Evolutionary conservation across 1,284 basidiomycete genomes (phyloP).

Genomic region (Rugosomyces carneus): DNA sequence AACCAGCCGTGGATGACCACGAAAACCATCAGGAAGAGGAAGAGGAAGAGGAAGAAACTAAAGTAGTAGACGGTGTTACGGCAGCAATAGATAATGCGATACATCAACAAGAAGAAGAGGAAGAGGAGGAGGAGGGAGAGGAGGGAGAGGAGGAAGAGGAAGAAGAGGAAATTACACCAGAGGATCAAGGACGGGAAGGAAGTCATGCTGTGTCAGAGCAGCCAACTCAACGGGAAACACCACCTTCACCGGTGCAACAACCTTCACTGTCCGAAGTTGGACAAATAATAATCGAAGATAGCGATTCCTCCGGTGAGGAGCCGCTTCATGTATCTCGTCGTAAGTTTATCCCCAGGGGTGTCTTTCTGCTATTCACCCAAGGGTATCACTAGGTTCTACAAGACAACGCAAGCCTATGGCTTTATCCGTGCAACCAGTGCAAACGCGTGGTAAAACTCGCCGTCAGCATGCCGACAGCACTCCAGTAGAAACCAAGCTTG

Average conservation of each 20-base stretch:
- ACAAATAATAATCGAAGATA: slow-evolving; percentile 23
- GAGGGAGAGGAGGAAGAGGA: slow-evolving; percentile 8
- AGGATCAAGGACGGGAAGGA: slow-evolving; percentile 4
- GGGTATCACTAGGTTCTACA: slow-evolving; percentile 26
- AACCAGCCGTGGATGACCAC: not conserved
- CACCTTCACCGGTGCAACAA: slow-evolving; percentile 3
- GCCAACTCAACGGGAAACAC: slow-evolving; percentile 8
- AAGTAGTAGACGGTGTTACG: no score
- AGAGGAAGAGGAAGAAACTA: slow-evolving; percentile 1
- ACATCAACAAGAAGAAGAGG: slow-evolving; percentile 15
- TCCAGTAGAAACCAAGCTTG: slow-evolving; percentile 18
- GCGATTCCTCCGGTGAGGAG: slow-evolving; percentile 24
- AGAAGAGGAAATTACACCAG: not conserved
- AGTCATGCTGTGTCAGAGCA: slow-evolving; percentile 7
- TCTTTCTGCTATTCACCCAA: not conserved
- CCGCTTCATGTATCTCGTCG: slow-evolving; percentile 26
- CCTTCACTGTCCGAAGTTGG: slow-evolving; percentile 19
- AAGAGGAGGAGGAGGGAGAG: slow-evolving; percentile 12
- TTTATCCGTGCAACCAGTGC: slow-evolving; percentile 22
- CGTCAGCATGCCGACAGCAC: slow-evolving; percentile 22
- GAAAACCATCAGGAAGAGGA: slow-evolving; percentile 6
- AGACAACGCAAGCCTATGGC: slow-evolving; percentile 29
- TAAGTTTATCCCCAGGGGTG: slow-evolving; percentile 18
- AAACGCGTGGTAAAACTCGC: slow-evolving; percentile 23
- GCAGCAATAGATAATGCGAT: not conserved